Conservation (phyloP, 129 eudicot genomes). For the Kitagawia praeruptora region DNA sequence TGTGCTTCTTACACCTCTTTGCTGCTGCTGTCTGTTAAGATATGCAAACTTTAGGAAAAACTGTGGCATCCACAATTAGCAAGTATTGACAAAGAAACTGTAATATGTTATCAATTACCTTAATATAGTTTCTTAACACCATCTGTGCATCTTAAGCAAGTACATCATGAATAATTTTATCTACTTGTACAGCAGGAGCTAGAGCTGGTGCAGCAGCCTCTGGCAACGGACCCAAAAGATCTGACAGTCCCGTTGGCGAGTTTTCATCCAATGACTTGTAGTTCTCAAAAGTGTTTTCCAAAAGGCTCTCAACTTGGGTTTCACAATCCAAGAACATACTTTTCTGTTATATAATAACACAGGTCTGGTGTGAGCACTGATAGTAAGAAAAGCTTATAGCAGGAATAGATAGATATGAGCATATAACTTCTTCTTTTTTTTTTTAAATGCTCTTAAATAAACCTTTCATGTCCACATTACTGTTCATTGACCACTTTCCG, state of each 20-base stretch:
- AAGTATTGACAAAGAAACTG: not conserved
- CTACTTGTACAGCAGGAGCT: no score
- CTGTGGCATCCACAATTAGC: not conserved
- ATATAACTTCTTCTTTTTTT: not conserved
- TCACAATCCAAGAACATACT: constrained; percentile 76
- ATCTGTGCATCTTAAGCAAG: no score
- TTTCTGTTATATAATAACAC: constrained; percentile 42
- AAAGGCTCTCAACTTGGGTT: constrained; percentile 70
- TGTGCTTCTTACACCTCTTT: constrained; percentile 73
- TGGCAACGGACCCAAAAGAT: constrained; percentile 33
- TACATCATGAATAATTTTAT: no score
- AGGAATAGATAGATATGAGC: not conserved
- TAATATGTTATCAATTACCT: no score
- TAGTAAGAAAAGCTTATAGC: not conserved
- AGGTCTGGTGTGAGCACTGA: not conserved
- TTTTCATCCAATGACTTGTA: constrained; percentile 77
- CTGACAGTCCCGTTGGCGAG: constrained; percentile 59
- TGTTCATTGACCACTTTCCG: not conserved
- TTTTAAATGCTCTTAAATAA: not conserved
- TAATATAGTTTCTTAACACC: no score
- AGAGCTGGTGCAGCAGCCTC: constrained; percentile 77
- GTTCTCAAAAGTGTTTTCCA: constrained; percentile 59
- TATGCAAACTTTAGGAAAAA: not conserved
- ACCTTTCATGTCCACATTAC: not conserved
- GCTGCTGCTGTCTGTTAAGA: constrained; percentile 63